Base-by-base conservation (phyloP, 1,284 basidiomycete genomes). In the Marasmius fiardii region DNA sequence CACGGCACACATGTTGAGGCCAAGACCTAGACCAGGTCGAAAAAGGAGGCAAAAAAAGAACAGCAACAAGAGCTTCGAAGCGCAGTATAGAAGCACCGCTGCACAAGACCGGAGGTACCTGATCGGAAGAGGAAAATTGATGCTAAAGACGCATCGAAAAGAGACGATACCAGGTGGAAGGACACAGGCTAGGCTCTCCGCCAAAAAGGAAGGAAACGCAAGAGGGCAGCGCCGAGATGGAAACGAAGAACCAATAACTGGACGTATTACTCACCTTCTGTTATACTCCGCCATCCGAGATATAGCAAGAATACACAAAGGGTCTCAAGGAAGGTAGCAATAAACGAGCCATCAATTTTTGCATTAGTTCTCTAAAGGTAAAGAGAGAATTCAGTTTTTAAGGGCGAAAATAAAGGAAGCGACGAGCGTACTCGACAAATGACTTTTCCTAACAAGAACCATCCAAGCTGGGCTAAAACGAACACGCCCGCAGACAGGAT, bases 201-300 rank as follows among this genome's bases (percentile, higher is more conserved):
- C 35, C 48, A 18, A 47, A 39, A 16, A 39, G 48, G 45, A 56
- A 53, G 10, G 52, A 53, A 34, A 35, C 53, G 50, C n/a, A 12
- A 2, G n/a, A 20, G n/a, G n/a, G n/a, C 18, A 45, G 20, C n/a
- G 18, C 20, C 8, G 16, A 21, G 11, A 10, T 43, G 43, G 28
- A 14, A n/a, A 10, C 24, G 14, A 14, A 33, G 49, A 23, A 5
- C 39, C 43, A 21, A 3, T 4, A 18, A 28, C 4, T 14, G 33
- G 28, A 49, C 26, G 4, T 6, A 14, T 2, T 2, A 74, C 85
- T 61, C 58, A 92, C 90, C 85, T 82, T 92, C 90, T 12, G 90
- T 92, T 60, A 92, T 92, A 66, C 85, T 86, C 68, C 77, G 80
- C 93, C 93, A 95, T 23, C 83, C 92, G 16, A 88, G 67, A 68